Evolutionary conservation across 2,329 filamentous ascomycete species (phyloP), one percentile per base, ranked within the genome.

Genomic region (Colletotrichum nymphaeae): DNA sequence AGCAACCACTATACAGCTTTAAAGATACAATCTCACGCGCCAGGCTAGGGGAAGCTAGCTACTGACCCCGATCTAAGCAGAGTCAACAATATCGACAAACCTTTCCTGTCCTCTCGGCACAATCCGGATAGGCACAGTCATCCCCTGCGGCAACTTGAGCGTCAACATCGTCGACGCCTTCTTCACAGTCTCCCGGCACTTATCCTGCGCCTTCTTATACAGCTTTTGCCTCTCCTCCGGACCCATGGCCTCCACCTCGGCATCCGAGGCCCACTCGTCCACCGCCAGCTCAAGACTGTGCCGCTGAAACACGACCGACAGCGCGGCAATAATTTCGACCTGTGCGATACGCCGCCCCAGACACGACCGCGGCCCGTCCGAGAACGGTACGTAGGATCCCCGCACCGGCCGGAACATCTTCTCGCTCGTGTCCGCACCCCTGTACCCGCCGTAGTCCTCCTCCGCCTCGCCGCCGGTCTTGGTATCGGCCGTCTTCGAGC

Each of bases 221-320:
- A 93, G 76, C 63, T 80, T 83, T 53, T 83, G 83, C 79, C 86
- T 87, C 77, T 86, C 82, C 32, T 81, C 80, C 7, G 75, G 74
- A 30, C 79, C 79, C 89, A 91, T 91, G 56, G 71, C 76, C 9
- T 81, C 84, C 3, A 92, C 86, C 79, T 92, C 86, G 35, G 86
- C 86, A 74, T 89, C 88, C 32, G 75, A 84, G 42, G 86, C 87
- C 84, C 86, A 90, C 71, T 89, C 86, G 68, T 91, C 88, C 9
- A 94, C 91, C 2, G 90, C 92, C 70, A 95, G 85, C 84, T 95
- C 93, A 5, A 95, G 84, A 78, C 89, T 93, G 79, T 93, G 90
- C 58, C 87, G 78, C 75, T 88, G 86, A 76, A 90, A 89, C 16
- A 91, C 76, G 16, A 89, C 86, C 2, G 89, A 87, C 69, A 92